Evolutionary conservation across 306 rosid species (phyloP).

Genomic region (Cicer pinnatifidum): DNA sequence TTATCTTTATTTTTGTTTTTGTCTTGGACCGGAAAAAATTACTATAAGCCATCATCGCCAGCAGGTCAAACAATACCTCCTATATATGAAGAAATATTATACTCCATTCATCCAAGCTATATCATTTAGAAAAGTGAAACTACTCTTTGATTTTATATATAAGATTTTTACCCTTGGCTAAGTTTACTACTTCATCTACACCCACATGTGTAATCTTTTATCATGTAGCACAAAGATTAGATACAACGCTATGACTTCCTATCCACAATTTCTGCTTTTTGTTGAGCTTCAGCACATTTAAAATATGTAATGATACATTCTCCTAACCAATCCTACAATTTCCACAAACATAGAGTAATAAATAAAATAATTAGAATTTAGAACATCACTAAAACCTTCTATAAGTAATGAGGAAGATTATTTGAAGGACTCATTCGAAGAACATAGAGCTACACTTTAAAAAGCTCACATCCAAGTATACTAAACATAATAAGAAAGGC

Average conservation of each 20-base stretch:
- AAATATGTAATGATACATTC: neutral
- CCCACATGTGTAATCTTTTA: slow-evolving; percentile 6
- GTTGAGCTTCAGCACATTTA: neutral
- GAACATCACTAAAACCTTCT: neutral
- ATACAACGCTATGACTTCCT: slow-evolving; percentile 10
- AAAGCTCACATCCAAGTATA: neutral
- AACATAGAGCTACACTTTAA: neutral
- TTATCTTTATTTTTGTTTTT: slow-evolving; percentile 7
- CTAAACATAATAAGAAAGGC: neutral
- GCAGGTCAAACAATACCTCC: neutral
- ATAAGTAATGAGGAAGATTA: slow-evolving; percentile 11
- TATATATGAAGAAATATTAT: no score
- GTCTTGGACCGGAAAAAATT: slow-evolving; percentile 10
- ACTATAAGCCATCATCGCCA: neutral
- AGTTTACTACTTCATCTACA: slow-evolving; percentile 24
- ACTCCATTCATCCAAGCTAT: neutral
- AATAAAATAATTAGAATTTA: neutral
- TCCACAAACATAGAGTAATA: neutral
- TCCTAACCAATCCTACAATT: neutral
- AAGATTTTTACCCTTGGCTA: slow-evolving; percentile 8
- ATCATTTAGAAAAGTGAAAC: slow-evolving; percentile 21
- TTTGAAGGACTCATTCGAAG: neutral
- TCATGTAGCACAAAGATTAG: neutral
- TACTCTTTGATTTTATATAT: slow-evolving; percentile 12
- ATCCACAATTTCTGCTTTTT: neutral